Percentiles rank a stretch among this genome's conserved stretches.
phyloP scores from a whole-genome alignment of 805 yeast species.

The Pichia phayaonensis region DNA sequence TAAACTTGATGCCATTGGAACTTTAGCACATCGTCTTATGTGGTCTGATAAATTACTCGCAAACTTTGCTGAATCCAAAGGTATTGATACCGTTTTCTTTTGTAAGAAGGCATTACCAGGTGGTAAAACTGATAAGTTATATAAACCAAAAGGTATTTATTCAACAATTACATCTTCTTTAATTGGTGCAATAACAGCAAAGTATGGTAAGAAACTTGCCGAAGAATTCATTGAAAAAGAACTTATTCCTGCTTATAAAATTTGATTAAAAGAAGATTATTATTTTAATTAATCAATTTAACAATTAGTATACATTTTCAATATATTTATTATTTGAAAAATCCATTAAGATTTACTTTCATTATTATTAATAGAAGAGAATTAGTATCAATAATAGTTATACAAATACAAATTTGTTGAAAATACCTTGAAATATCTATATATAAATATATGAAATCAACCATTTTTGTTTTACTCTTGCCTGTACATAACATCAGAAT shows the following conservation, averaged over 20 bases:
- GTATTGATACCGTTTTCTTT: slow-evolving; percentile 49
- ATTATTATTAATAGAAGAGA: slow-evolving; percentile 14
- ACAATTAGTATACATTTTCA: not conserved
- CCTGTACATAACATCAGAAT: not conserved
- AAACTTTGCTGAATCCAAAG: slow-evolving; percentile 40
- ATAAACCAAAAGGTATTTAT: slow-evolving; percentile 24
- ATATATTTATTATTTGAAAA: not conserved
- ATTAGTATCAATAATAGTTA: slow-evolving; percentile 32
- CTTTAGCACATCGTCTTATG: slow-evolving; percentile 42
- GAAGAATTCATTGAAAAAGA: slow-evolving; percentile 49
- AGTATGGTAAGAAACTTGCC: slow-evolving; percentile 54
- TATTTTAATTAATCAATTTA: not conserved
- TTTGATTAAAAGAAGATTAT: not conserved
- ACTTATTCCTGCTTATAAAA: slow-evolving; percentile 23
- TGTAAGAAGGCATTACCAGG: slow-evolving; percentile 44
- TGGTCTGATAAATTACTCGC: slow-evolving; percentile 45
- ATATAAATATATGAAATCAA: not conserved
- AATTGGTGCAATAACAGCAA: slow-evolving; percentile 59
- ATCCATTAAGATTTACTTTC: not conserved
- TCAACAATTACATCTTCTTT: slow-evolving; percentile 36
- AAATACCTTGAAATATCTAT: not conserved
- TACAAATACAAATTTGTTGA: slow-evolving; percentile 11
- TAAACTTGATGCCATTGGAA: slow-evolving; percentile 40
- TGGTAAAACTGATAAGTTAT: slow-evolving; percentile 27
- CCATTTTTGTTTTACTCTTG: not conserved